Percentiles rank a stretch among this genome's conserved stretches.
These are phyloP conservation scores for Amylostereum areolatum DNA, from an alignment of 1,284 basidiomycete species.

Conservation along the genomic window DNA sequence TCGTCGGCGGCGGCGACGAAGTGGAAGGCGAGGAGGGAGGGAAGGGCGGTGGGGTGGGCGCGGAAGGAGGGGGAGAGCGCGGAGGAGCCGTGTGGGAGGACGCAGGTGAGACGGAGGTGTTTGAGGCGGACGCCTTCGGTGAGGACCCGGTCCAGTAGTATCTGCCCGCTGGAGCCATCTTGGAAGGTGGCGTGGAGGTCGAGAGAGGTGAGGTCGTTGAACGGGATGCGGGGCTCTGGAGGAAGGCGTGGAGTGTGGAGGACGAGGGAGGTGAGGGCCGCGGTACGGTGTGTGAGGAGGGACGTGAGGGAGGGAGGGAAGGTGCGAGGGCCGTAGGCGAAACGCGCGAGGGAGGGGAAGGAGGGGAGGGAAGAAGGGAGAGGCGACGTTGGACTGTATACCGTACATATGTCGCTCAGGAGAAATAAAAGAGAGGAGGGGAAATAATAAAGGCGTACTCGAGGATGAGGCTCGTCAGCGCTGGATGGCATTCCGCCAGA, in stretches of 20 bases:
- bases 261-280: conserved; percentile 46
- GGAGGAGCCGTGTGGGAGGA: conserved; percentile 32
- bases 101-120: conserved; percentile 46
- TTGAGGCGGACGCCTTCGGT: conserved; percentile 56
- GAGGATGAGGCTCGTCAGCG: conserved; percentile 43
- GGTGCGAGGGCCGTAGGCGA: conserved; percentile 48
- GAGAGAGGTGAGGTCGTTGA: conserved; percentile 59
- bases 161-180: conserved; percentile 38
- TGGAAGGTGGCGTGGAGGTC: conserved; percentile 52
- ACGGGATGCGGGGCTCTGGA: conserved; percentile 47
- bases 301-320: conserved; percentile 32
- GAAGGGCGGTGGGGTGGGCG: conserved; percentile 33
- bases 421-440: no score
- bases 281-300: conserved; percentile 49
- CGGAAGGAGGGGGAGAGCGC: conserved; percentile 43
- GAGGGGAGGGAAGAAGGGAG: conserved; percentile 31
- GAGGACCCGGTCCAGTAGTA: conserved; percentile 55
- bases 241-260: conserved; percentile 51
- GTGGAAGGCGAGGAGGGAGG: conserved; percentile 58
- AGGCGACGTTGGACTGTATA: conserved; percentile 7
- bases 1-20: no score
- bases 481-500: conserved; percentile 44
- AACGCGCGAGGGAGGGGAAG: conserved; percentile 53
- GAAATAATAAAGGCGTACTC: conserved; percentile 42
- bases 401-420: no score